A percentile compares a stretch with the other conserved stretches of the same genome.
These are phyloP conservation scores for Penicillium sp. DNA, from an alignment of 2,329 filamentous ascomycete species.

Conservation along the genomic window DNA sequence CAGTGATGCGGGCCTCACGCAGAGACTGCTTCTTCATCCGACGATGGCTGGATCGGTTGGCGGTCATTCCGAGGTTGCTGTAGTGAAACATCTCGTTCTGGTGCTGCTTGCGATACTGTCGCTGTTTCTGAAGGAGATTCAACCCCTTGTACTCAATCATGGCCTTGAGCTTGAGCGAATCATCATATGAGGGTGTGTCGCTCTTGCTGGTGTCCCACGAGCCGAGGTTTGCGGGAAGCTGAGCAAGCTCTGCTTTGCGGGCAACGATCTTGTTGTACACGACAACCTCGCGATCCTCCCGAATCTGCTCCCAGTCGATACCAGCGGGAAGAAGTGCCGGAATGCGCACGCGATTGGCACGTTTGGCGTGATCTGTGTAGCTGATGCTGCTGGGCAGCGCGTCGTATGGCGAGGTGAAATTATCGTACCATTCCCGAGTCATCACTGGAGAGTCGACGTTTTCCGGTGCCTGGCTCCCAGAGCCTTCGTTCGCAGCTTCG, in stretches of 20 bases:
- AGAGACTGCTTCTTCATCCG: conserved; percentile 97
- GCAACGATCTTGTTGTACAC: conserved; percentile 88
- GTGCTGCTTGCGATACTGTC: conserved; percentile 80
- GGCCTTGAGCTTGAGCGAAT: conserved; percentile 81
- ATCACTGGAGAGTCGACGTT: conserved; percentile 27
- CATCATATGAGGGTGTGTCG: conserved; percentile 71
- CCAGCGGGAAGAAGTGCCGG: conserved; percentile 88
- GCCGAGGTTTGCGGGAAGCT: conserved; percentile 79
- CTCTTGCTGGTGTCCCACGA: conserved; percentile 78
- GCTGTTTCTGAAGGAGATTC: conserved; percentile 83
- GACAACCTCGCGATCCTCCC: conserved; percentile 83
- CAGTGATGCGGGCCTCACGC: conserved; percentile 92
- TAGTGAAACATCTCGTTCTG: conserved; percentile 92
- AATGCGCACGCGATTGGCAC: conserved; percentile 76
- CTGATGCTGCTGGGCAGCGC: conserved; percentile 48
- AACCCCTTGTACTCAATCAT: conserved; percentile 95
- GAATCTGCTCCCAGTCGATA: conserved; percentile 80
- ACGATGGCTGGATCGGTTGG: conserved; percentile 86
- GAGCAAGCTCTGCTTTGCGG: conserved; percentile 80
- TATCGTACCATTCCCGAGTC: conserved; percentile 62
- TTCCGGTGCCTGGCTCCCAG: conserved; percentile 34
- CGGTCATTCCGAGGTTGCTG: conserved; percentile 95
- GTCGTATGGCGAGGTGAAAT: conserved; percentile 72
- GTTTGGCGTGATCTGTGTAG: conserved; percentile 40
- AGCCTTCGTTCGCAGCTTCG: conserved; percentile 41